Evolutionary conservation across 139 green algal genomes (phyloP).

Genomic region (Microglena sp.): DNA sequence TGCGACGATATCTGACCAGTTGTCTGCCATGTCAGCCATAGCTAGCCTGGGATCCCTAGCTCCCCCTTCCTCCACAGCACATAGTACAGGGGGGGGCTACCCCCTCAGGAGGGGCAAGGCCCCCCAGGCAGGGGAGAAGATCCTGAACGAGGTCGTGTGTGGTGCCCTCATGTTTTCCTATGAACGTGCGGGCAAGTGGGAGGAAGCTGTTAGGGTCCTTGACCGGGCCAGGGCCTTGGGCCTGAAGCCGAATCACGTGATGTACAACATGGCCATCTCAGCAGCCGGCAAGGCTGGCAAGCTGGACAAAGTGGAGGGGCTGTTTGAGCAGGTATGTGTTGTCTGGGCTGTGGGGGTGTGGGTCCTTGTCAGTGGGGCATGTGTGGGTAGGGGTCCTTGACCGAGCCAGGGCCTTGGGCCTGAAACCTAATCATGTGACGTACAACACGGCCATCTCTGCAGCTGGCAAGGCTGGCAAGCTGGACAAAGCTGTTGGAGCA

Average conservation of each 20-base stretch:
- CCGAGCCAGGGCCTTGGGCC: constrained; percentile 39
- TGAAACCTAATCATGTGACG: constrained; percentile 65
- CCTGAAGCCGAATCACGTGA: constrained; percentile 56
- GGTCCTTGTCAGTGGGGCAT: too few relatives aligned
- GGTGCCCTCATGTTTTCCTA: constrained; percentile 78
- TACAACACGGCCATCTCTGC: constrained; percentile 74
- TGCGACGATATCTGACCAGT: too few relatives aligned
- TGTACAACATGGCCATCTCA: constrained; percentile 74
- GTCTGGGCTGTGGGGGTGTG: too few relatives aligned
- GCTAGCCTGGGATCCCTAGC: too few relatives aligned
- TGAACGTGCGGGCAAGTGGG: constrained; percentile 61
- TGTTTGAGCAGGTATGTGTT: constrained; percentile 55
- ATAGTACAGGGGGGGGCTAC: too few relatives aligned
- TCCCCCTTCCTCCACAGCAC: too few relatives aligned
- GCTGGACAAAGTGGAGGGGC: constrained; percentile 40
- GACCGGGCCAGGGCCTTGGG: constrained; percentile 41
- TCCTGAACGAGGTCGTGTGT: constrained; percentile 81
- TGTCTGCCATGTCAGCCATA: too few relatives aligned
- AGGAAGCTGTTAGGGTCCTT: constrained; percentile 57
- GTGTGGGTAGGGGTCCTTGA: too few relatives aligned
- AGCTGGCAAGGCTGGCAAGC: constrained; percentile 57
- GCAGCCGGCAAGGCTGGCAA: constrained; percentile 65
- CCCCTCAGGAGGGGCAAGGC: too few relatives aligned
- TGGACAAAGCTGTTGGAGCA: constrained; percentile 45
- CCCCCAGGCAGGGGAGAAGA: too few relatives aligned